Conservation (phyloP, 768 basidiomycete species). For the Suillus discolor region DNA sequence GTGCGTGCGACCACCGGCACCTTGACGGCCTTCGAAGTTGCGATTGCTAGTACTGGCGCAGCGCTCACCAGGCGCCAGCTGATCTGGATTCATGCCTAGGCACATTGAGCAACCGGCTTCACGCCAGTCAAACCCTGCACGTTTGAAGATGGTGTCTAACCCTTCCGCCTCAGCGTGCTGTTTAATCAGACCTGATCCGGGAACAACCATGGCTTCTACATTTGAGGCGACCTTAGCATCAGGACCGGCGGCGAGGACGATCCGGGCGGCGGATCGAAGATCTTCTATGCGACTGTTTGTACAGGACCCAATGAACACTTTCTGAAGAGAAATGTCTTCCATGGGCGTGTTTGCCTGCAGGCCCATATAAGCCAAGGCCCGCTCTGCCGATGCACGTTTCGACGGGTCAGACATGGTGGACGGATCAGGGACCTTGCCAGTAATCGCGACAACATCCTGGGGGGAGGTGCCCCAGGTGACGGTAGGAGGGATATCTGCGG, state of each 20-base stretch:
- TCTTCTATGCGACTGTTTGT: constrained; percentile 95
- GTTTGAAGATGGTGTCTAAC: constrained; percentile 82
- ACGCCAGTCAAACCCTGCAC: constrained; percentile 93
- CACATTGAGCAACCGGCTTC: constrained; percentile 98
- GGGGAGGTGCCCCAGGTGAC: constrained; percentile 94
- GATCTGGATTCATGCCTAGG: constrained; percentile 94
- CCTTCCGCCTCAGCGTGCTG: constrained; percentile 91
- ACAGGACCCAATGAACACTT: constrained; percentile 93
- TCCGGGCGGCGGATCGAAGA: constrained; percentile 80
- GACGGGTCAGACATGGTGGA: constrained; percentile 60
- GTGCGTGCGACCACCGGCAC: constrained; percentile 88
- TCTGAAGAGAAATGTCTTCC: constrained; percentile 80
- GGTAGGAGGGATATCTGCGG: constrained; percentile 86
- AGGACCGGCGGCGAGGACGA: constrained; percentile 73
- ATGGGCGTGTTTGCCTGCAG: constrained; percentile 76
- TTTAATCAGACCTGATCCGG: constrained; percentile 89
- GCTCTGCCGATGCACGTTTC: constrained; percentile 69
- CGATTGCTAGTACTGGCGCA: constrained; percentile 93
- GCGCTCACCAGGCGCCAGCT: constrained; percentile 77
- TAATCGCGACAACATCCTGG: constrained; percentile 85
- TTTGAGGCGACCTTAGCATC: constrained; percentile 73
- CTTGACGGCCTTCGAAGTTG: constrained; percentile 91
- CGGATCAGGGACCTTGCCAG: constrained; percentile 80
- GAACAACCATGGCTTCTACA: constrained; percentile 89
- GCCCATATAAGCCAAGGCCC: constrained; percentile 87